These are phyloP conservation scores for Coemansia erecta DNA, from an alignment of 192 early-diverging fungal species.

Conservation along the genomic window DNA sequence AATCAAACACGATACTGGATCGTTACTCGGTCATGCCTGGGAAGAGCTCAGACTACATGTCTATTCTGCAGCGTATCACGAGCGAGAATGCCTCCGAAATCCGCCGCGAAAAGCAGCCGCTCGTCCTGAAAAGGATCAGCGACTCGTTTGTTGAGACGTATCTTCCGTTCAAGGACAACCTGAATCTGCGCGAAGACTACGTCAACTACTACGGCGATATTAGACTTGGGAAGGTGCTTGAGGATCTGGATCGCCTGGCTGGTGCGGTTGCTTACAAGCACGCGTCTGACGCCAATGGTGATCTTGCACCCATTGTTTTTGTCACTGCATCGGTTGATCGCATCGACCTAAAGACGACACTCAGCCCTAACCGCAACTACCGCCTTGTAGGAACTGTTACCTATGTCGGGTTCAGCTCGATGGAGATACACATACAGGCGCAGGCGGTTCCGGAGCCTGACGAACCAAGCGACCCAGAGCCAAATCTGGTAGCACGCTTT, in stretches of 20 bases:
- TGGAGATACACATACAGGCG: constrained; percentile 79
- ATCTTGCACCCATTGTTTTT: constrained; percentile 64
- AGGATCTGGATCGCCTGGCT: constrained; percentile 85
- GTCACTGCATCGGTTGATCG: constrained; percentile 88
- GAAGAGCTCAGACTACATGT: constrained; percentile 49
- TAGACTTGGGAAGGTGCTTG: constrained; percentile 80
- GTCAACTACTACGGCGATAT: constrained; percentile 72
- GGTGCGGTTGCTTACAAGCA: constrained; percentile 79
- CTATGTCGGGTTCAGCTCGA: constrained; percentile 80
- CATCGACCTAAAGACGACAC: constrained; percentile 69
- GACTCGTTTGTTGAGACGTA: constrained; percentile 76
- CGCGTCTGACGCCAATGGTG: constrained; percentile 55
- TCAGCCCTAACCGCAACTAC: constrained; percentile 66
- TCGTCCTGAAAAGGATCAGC: constrained; percentile 61
- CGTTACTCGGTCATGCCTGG: constrained; percentile 52
- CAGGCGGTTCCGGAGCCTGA: constrained; percentile 55
- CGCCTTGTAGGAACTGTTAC: constrained; percentile 81
- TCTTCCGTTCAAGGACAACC: constrained; percentile 74
- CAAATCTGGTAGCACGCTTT: constrained; percentile 76
- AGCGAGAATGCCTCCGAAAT: constrained; percentile 32
- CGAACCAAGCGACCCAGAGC: constrained; percentile 36
- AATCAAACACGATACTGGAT: constrained; percentile 46
- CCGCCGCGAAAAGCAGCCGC: constrained; percentile 33
- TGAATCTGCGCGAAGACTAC: constrained; percentile 76
- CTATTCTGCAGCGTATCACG: constrained; percentile 43